phyloP scores from a whole-genome alignment of 2,329 filamentous ascomycete genomes.

The Phialophora macrospora region DNA sequence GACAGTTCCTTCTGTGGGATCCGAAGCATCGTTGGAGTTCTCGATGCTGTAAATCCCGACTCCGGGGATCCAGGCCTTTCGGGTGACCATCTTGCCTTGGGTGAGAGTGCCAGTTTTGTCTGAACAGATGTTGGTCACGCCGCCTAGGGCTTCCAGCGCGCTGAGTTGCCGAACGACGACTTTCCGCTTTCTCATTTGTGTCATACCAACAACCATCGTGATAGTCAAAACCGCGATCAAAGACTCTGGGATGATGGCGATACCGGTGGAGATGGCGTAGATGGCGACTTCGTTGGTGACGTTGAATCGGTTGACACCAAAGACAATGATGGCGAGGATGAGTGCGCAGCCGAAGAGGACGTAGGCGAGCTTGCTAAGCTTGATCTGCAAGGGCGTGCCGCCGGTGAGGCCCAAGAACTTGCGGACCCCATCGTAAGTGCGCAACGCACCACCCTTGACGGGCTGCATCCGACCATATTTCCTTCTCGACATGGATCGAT shows the following conservation, averaged over 20 bases:
- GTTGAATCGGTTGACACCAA: conserved; percentile 63
- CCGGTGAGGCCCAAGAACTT: conserved; percentile 65
- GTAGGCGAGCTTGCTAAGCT: conserved; percentile 82
- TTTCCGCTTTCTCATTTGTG: conserved; percentile 58
- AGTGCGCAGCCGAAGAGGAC: conserved; percentile 75
- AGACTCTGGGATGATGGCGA: conserved; percentile 68
- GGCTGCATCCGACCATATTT: conserved; percentile 53
- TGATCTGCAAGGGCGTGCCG: conserved; percentile 83
- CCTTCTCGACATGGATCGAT: conserved; percentile 52
- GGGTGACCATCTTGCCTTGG: conserved; percentile 67
- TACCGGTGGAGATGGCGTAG: conserved; percentile 62
- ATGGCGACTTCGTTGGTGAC: conserved; percentile 63
- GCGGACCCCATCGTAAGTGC: conserved; percentile 55
- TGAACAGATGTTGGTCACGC: conserved; percentile 60
- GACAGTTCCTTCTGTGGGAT: conserved; percentile 60
- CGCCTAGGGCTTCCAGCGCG: conserved; percentile 62
- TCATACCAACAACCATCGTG: conserved; percentile 63
- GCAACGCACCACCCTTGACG: conserved; percentile 57
- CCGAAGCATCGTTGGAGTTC: conserved; percentile 61
- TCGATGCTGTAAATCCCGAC: conserved; percentile 64
- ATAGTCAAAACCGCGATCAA: conserved; percentile 67
- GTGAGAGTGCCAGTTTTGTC: conserved; percentile 62
- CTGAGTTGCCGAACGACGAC: conserved; percentile 61
- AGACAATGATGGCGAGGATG: conserved; percentile 65
- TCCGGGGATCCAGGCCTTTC: conserved; percentile 63